A percentile compares a stretch with the other conserved stretches of the same genome.
Conservation (phyloP, 2,329 filamentous ascomycete species). For the Pseudogymnoascus sp. region DNA sequence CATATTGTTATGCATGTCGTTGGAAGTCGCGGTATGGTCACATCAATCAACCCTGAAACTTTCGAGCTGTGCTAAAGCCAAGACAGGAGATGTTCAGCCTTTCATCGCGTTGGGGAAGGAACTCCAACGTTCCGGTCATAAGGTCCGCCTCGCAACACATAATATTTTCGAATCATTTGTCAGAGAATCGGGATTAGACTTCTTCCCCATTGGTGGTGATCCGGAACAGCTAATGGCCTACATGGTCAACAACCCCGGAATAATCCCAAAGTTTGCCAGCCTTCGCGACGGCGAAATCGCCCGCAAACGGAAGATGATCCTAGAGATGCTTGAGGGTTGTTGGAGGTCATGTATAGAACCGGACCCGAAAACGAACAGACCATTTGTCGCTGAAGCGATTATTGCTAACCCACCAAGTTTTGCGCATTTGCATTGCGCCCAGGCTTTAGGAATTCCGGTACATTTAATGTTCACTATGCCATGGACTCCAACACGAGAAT, state of each 20-base stretch:
- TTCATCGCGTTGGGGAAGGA: conserved; percentile 50
- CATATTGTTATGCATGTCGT: conserved; percentile 50
- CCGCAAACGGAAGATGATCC: conserved; percentile 31
- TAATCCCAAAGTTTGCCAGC: conserved; percentile 33
- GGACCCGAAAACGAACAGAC: conserved; percentile 15
- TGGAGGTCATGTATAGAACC: conserved; percentile 35
- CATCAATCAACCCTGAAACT: not conserved
- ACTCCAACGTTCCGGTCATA: conserved; percentile 44
- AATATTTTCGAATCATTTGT: conserved; percentile 48
- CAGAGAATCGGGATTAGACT: conserved; percentile 44
- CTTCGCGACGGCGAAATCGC: conserved; percentile 34
- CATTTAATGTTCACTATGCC: conserved; percentile 23
- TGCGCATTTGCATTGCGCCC: conserved; percentile 24
- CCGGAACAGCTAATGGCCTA: conserved; percentile 68
- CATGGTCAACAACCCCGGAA: conserved; percentile 51
- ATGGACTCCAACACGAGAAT: conserved; percentile 19
- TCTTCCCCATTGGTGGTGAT: conserved; percentile 58
- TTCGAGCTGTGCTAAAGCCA: conserved; percentile 25
- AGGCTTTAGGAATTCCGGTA: conserved; percentile 14
- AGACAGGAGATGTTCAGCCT: conserved; percentile 50
- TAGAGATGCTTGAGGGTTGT: conserved; percentile 33
- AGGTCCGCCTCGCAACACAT: conserved; percentile 53
- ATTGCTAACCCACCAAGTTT: conserved; percentile 26
- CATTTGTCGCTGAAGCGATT: conserved; percentile 25
- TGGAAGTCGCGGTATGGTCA: conserved; percentile 28